Evolutionary conservation across 2,329 filamentous ascomycete species (phyloP).

Genomic region (Colletotrichum magnum): DNA sequence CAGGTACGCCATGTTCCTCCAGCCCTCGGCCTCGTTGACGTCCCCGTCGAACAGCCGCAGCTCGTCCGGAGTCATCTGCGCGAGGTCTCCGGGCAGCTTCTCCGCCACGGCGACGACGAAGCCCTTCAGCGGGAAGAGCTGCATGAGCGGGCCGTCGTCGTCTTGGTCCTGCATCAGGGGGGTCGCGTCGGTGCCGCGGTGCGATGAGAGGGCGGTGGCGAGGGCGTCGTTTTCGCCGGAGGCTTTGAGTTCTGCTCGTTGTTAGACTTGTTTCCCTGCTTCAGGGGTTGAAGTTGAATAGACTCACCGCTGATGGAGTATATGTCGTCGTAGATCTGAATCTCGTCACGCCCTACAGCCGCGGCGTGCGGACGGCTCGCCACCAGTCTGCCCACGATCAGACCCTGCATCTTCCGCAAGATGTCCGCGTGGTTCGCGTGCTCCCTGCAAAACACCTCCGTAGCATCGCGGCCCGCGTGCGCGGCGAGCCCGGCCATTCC

Average conservation of each 20-base stretch:
- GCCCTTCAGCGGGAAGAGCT: neutral
- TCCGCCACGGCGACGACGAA: constrained; percentile 17
- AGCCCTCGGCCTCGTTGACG: neutral
- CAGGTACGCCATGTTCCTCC: constrained; percentile 22
- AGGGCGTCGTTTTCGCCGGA: constrained; percentile 6
- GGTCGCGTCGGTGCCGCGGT: constrained; percentile 24
- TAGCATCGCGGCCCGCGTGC: constrained; percentile 31
- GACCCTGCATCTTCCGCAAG: constrained; percentile 10
- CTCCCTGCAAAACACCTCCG: constrained; percentile 22
- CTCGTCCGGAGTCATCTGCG: neutral
- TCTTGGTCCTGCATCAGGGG: neutral
- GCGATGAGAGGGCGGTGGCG: neutral
- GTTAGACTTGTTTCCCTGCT: too few species aligned
- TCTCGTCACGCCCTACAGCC: constrained; percentile 12
- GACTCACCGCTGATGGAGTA: constrained; percentile 14
- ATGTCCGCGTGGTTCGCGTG: constrained; percentile 23
- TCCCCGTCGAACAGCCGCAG: constrained; percentile 14
- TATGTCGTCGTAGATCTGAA: constrained; percentile 9
- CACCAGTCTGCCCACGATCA: constrained; percentile 21
- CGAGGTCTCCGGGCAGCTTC: neutral
- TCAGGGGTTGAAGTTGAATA: too few species aligned
- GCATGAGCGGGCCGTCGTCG: constrained; percentile 7
- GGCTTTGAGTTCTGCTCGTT: neutral
- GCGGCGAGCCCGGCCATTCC: constrained; percentile 19
- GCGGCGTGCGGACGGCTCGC: neutral